Percentiles rank a stretch among this genome's conserved stretches.
Conservation (phyloP, 2,329 filamentous ascomycete species). For the Alternaria sp. region DNA sequence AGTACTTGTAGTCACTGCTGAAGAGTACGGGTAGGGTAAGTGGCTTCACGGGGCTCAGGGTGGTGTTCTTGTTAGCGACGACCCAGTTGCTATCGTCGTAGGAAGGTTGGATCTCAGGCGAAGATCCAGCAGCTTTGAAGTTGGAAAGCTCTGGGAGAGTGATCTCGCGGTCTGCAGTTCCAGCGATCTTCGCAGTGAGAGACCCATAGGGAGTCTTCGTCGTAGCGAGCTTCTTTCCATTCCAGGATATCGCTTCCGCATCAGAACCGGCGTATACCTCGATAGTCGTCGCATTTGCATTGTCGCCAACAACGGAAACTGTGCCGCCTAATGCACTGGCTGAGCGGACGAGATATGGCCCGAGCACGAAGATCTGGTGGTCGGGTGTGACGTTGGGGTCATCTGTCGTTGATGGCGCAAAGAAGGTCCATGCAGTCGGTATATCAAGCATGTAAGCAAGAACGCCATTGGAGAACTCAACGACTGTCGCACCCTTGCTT, state of each 20-base stretch:
- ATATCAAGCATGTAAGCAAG: conserved; percentile 61
- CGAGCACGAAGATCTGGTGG: conserved; percentile 50
- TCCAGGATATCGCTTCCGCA: conserved; percentile 50
- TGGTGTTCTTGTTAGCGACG: conserved; percentile 57
- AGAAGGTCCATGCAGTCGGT: conserved; percentile 63
- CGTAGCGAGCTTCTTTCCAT: conserved; percentile 52
- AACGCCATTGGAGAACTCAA: conserved; percentile 59
- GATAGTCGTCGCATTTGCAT: conserved; percentile 51
- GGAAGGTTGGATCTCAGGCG: conserved; percentile 54
- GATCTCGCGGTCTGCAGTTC: conserved; percentile 50
- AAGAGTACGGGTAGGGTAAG: conserved; percentile 61
- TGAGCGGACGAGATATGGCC: conserved; percentile 46
- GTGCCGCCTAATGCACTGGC: conserved; percentile 48
- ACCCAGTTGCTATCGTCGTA: conserved; percentile 62
- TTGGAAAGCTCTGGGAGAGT: conserved; percentile 52
- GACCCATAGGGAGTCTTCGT: conserved; percentile 53
- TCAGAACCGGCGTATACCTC: conserved; percentile 45
- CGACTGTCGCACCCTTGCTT: conserved; percentile 52
- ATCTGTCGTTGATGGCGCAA: conserved; percentile 57
- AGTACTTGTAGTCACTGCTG: conserved; percentile 62
- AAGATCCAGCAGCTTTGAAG: conserved; percentile 59
- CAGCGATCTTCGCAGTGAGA: conserved; percentile 50
- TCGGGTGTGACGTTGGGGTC: conserved; percentile 54
- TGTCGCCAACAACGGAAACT: conserved; percentile 58
- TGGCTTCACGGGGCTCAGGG: conserved; percentile 54